These are phyloP conservation scores for Leccinum broughii DNA, from an alignment of 768 basidiomycete genomes.

Conservation along the genomic window DNA sequence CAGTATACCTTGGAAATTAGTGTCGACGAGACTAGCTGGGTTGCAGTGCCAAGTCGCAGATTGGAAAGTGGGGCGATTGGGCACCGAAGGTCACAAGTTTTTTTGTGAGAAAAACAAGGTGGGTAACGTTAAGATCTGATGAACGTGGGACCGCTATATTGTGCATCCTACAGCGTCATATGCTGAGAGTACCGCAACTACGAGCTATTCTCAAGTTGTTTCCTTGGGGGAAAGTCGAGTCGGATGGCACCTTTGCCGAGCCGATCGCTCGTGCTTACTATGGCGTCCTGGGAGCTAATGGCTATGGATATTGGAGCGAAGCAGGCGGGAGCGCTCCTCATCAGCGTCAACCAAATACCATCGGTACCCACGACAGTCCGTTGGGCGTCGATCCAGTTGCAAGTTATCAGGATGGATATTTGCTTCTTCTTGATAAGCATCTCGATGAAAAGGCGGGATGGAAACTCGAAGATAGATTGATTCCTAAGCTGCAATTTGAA, in stretches of 20 bases:
- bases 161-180: conserved; percentile 32
- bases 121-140: conserved; percentile 4
- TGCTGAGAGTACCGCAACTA: conserved; percentile 36
- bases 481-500: conserved; percentile 36
- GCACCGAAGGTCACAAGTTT: conserved; percentile 33
- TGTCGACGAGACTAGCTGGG: conserved; percentile 6
- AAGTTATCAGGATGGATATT: conserved; percentile 35
- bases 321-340: conserved; percentile 38
- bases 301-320: conserved; percentile 44
- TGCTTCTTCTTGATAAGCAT: conserved; percentile 33
- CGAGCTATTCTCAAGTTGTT: conserved; percentile 38
- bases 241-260: conserved; percentile 40
- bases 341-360: conserved; percentile 20
- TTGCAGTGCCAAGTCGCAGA: conserved; percentile 36
- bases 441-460: conserved; percentile 37
- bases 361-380: conserved; percentile 5
- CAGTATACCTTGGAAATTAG: background rate
- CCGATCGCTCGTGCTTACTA: conserved; percentile 38
- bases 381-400: conserved; percentile 11
- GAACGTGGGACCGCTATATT: background rate
- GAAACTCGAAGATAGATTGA: conserved; percentile 36
- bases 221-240: conserved; percentile 45
- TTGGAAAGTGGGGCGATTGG: conserved; percentile 35
- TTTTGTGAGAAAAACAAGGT: conserved; percentile 39
- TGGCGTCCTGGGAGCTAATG: conserved; percentile 39